A percentile compares a stretch with the other conserved stretches of the same genome.
These are phyloP conservation scores for Parathielavia hyrcaniae DNA, from an alignment of 495 filamentous ascomycete genomes.

Conservation along the genomic window DNA sequence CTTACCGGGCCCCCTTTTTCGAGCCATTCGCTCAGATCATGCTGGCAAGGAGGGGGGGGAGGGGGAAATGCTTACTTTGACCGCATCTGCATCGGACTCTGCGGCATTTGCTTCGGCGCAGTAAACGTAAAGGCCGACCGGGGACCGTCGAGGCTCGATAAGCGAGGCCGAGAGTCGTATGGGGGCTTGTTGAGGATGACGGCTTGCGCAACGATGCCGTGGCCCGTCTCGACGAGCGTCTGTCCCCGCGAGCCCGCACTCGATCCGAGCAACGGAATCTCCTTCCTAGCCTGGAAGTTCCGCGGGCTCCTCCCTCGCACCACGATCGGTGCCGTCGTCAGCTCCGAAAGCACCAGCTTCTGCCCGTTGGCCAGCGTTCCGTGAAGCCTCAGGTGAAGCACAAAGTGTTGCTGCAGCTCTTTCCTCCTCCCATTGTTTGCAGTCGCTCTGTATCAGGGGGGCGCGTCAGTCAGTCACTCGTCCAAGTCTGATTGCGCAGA, in stretches of 20 bases:
- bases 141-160: conserved; percentile 45
- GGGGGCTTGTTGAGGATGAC: conserved; percentile 44
- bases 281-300: conserved; percentile 73
- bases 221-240: conserved; percentile 43
- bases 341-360: conserved; percentile 63
- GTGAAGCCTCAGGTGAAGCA: conserved; percentile 65
- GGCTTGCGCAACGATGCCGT: conserved; percentile 44
- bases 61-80: conserved; percentile 41
- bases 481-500: background rate
- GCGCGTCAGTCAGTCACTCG: conserved; percentile 12
- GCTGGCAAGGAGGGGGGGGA: background rate
- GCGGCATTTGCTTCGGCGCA: conserved; percentile 45
- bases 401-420: conserved; percentile 78
- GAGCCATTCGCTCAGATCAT: background rate
- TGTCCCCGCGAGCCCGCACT: conserved; percentile 61
- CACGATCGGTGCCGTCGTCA: conserved; percentile 67
- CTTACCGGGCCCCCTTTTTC: background rate
- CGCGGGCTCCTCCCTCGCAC: conserved; percentile 72
- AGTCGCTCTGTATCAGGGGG: conserved; percentile 42
- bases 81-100: conserved; percentile 48
- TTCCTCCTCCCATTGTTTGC: conserved; percentile 69
- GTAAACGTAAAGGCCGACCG: conserved; percentile 50
- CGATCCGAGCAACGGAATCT: conserved; percentile 65
- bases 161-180: conserved; percentile 41
- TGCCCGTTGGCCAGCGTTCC: conserved; percentile 63